A percentile compares a stretch with the other conserved stretches of the same genome.
These are phyloP conservation scores for Fusarium sp. DNA, from an alignment of 2,329 filamentous ascomycete species.

Conservation along the genomic window DNA sequence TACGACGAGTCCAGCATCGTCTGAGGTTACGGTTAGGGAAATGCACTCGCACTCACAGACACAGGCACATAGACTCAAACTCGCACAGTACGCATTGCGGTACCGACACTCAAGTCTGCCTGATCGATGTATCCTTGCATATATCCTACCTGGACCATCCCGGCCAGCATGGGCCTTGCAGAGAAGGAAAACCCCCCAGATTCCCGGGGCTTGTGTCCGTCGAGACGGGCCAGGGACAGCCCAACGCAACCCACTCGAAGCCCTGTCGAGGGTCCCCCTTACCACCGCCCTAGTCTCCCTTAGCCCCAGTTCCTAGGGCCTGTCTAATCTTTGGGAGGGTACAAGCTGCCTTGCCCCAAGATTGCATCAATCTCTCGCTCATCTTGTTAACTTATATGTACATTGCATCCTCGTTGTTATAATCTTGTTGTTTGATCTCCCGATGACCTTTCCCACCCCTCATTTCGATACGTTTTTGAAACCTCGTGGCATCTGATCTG, in stretches of 20 bases:
- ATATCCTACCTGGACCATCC: slow-evolving; percentile 21
- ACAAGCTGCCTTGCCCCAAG: slow-evolving; percentile 41
- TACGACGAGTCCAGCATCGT: slow-evolving; percentile 37
- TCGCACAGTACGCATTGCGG: slow-evolving; percentile 31
- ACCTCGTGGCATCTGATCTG: slow-evolving; percentile 10
- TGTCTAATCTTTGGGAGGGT: slow-evolving; percentile 42
- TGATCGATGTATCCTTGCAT: slow-evolving; percentile 39
- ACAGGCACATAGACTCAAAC: slow-evolving; percentile 7
- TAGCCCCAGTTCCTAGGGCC: slow-evolving; percentile 40
- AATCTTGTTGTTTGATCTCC: slow-evolving; percentile 12
- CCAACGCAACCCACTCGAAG: slow-evolving; percentile 34
- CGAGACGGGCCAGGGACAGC: slow-evolving; percentile 37
- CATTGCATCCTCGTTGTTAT: slow-evolving; percentile 35
- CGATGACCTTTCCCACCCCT: slow-evolving; percentile 28
- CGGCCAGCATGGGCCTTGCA: slow-evolving; percentile 31
- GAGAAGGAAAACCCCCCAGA: slow-evolving; percentile 38
- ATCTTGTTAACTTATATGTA: slow-evolving; percentile 37
- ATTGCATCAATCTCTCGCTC: slow-evolving; percentile 45
- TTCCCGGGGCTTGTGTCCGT: slow-evolving; percentile 43
- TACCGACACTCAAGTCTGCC: slow-evolving; percentile 32
- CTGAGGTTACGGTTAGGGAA: slow-evolving; percentile 37
- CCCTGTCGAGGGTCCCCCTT: slow-evolving; percentile 42
- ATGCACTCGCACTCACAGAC: slow-evolving; percentile 4
- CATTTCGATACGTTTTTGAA: slow-evolving; percentile 29
- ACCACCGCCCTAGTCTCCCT: slow-evolving; percentile 40